phyloP scores from a whole-genome alignment of 805 yeast genomes.

The Ogataea populi-albae region DNA sequence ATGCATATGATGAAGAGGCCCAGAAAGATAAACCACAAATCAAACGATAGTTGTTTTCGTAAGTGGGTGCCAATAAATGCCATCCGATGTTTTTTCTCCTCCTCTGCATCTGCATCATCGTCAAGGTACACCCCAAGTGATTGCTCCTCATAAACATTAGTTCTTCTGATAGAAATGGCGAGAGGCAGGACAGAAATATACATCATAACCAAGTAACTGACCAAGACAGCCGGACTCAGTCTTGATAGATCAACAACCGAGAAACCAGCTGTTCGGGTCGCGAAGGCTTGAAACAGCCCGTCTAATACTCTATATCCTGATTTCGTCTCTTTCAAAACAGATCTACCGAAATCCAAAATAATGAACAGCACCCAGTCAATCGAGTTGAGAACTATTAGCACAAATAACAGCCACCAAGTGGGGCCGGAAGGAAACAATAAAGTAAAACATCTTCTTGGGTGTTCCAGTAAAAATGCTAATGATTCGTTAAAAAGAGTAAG shows the following conservation, averaged over 20 bases:
- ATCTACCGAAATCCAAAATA: conserved; percentile 64
- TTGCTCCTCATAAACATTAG: conserved; percentile 97
- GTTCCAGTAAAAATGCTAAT: conserved; percentile 81
- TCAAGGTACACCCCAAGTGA: conserved; percentile 79
- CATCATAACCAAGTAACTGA: conserved; percentile 95
- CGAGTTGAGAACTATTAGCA: conserved; percentile 67
- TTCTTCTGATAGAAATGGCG: conserved; percentile 93
- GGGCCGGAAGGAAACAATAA: conserved; percentile 87
- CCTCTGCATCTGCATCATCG: conserved; percentile 35
- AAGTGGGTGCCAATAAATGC: conserved; percentile 84
- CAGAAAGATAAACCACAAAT: conserved; percentile 87
- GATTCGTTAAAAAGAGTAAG: conserved; percentile 68
- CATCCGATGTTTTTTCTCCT: conserved; percentile 41
- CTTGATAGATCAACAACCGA: conserved; percentile 63
- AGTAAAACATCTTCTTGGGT: conserved; percentile 96
- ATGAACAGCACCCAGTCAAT: conserved; percentile 80
- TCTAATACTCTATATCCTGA: conserved; percentile 70
- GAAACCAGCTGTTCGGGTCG: conserved; percentile 94
- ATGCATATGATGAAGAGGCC: conserved; percentile 85
- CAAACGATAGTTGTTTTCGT: conserved; percentile 88
- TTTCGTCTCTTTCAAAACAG: conserved; percentile 50
- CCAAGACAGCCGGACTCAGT: conserved; percentile 89
- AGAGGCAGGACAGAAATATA: conserved; percentile 94
- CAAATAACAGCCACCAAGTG: conserved; percentile 89
- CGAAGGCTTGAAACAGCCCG: conserved; percentile 87